Evolutionary conservation across 371 early-diverging fungal species (phyloP).

Genomic region (Mucor piriformis): DNA sequence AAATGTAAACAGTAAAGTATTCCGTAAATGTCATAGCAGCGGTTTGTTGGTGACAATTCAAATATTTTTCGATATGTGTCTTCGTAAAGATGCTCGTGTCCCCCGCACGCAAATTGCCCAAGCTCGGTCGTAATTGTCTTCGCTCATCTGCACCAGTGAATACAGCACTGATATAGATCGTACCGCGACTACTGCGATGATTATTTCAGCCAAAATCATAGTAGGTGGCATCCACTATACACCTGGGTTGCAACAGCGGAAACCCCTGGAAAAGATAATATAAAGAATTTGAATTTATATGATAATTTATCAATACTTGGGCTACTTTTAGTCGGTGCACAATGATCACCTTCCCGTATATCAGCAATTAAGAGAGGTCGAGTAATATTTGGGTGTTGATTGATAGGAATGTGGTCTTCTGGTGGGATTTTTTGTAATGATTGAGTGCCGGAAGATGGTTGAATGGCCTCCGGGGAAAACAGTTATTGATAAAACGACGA

Average conservation of each 20-base stretch:
- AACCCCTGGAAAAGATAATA: not conserved
- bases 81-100: too few relatives aligned
- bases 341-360: not conserved
- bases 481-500: not conserved
- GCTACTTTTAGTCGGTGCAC: not conserved
- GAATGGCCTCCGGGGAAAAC: not conserved
- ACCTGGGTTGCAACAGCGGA: not conserved
- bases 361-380: not conserved
- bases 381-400: not conserved
- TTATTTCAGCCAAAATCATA: too few relatives aligned
- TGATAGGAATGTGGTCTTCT: not conserved
- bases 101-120: too few relatives aligned
- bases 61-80: too few relatives aligned
- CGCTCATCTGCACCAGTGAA: too few relatives aligned
- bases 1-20: too few relatives aligned
- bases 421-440: not conserved
- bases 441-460: not conserved
- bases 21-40: too few relatives aligned
- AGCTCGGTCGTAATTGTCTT: too few relatives aligned
- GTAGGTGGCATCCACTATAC: too few relatives aligned
- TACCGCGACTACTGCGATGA: too few relatives aligned
- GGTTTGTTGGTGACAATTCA: too few relatives aligned
- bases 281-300: not conserved
- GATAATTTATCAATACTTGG: conserved; percentile 12
- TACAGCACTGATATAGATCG: too few relatives aligned